Evolutionary conservation across 108 stramenopile species (phyloP), one percentile per base, ranked within the genome.

Genomic region (Stephanodiscus triporus): DNA sequence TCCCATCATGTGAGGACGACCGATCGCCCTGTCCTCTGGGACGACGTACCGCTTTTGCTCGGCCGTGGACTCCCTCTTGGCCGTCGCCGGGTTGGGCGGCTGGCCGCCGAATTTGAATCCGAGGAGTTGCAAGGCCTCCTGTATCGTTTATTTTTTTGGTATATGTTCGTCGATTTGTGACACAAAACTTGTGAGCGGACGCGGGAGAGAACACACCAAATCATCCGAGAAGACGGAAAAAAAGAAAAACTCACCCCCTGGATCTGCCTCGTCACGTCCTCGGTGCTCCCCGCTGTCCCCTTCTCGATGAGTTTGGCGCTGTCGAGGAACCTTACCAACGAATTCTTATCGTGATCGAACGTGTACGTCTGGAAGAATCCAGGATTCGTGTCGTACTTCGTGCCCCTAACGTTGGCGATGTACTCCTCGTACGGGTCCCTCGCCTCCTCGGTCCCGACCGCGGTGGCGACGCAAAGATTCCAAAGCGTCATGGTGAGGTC

Each of bases 311-410:
- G 54, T 36, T 81, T 81, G 13, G 70, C 38, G 57, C 77, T 72
- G 69, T 94, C 92, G 70, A 94, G 78, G 60, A 94, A 94, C 63
- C 89, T 84, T 6, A 94, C 89, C 32, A 94, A 51, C 55, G 84
- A 85, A 62, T 83, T 62, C 63, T 81, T 76, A 62, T 85, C 71
- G 63, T 88, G 80, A 70, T 94, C 86, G 73, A 94, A 94, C 13
- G 92, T 94, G 56, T 94, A 94, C 23, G 92, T 91, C 68, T 91
- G 88, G 59, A 94, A 94, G 76, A 73, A 88, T 7, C 87, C 92
- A 2, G 92, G 92, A 61, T 76, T 78, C 60, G 74, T 77, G n/a
- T 81, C 72, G 47, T 75, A 80, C 38, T 63, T 53, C 3, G 61
- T 66, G 13, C 80, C 75, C 61, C 84, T 84, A 13, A 72, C 73